Percentiles rank a stretch among this genome's conserved stretches.
Conservation (phyloP, 108 stramenopile species). For the Nitzschia inconspicua region DNA sequence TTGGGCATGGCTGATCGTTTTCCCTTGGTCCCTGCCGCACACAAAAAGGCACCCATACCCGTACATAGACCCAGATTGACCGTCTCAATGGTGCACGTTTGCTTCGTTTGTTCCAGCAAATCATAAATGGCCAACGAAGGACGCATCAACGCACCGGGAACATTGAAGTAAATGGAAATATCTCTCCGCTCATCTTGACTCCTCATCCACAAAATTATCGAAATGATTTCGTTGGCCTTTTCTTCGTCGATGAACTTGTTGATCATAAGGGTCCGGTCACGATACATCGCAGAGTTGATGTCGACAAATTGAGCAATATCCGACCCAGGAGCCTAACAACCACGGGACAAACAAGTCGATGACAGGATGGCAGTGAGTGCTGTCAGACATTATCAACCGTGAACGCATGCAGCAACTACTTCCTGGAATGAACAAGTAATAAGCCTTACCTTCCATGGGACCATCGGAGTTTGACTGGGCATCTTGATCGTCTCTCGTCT, state of each 20-base stretch:
- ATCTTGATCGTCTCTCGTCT: constrained; percentile 64
- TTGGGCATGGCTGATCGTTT: constrained; percentile 83
- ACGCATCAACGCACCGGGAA: constrained; percentile 81
- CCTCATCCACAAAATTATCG: constrained; percentile 75
- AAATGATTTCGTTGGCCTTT: constrained; percentile 87
- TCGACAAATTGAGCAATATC: constrained; percentile 76
- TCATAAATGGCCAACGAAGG: constrained; percentile 89
- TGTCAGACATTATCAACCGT: too few relatives aligned
- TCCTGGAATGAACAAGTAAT: neutral
- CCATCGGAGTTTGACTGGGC: constrained; percentile 81
- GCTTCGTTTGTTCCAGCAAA: constrained; percentile 69
- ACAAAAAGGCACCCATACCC: constrained; percentile 91
- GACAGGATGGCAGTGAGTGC: neutral
- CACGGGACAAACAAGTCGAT: neutral
- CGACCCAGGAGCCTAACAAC: constrained; percentile 53
- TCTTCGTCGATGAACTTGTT: constrained; percentile 87
- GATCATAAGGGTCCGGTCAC: constrained; percentile 90
- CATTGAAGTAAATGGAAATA: constrained; percentile 88
- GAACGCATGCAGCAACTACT: too few relatives aligned
- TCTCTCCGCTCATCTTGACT: constrained; percentile 52
- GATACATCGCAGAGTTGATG: constrained; percentile 85
- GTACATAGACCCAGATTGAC: constrained; percentile 88
- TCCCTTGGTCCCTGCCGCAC: constrained; percentile 85
- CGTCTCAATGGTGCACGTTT: constrained; percentile 64
- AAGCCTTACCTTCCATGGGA: constrained; percentile 67